Conservation (phyloP, 2,329 filamentous ascomycete species). For the Eutypella sp. region DNA sequence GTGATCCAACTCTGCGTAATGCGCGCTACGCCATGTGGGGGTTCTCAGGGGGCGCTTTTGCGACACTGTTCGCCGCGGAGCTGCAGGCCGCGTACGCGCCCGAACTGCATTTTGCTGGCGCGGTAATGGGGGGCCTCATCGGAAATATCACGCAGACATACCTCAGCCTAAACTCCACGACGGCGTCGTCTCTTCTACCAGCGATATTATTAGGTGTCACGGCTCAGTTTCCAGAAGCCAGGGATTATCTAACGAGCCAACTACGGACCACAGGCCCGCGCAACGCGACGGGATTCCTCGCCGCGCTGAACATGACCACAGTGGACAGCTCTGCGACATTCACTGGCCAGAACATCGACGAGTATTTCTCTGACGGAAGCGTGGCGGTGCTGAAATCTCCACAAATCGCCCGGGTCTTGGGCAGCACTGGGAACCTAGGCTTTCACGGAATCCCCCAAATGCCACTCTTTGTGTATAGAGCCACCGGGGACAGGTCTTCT, state of each 20-base stretch:
- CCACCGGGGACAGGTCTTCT: slow-evolving; percentile 40
- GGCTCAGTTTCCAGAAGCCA: slow-evolving; percentile 24
- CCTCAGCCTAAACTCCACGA: not conserved
- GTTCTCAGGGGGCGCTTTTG: slow-evolving; percentile 51
- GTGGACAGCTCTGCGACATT: slow-evolving; percentile 10
- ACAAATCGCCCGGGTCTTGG: not conserved
- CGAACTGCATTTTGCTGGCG: slow-evolving; percentile 43
- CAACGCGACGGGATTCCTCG: slow-evolving; percentile 18
- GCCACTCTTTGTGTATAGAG: slow-evolving; percentile 47
- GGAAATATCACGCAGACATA: slow-evolving; percentile 7
- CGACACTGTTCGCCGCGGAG: slow-evolving; percentile 47
- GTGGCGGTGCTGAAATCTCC: not conserved
- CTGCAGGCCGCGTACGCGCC: slow-evolving; percentile 47
- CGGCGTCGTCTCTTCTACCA: not conserved
- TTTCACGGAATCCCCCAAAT: slow-evolving; percentile 37
- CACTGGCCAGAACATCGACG: slow-evolving; percentile 19
- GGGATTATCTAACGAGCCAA: slow-evolving; percentile 17
- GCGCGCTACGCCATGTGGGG: slow-evolving; percentile 39
- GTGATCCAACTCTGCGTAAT: not conserved
- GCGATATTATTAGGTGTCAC: not conserved
- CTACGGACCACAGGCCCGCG: slow-evolving; percentile 14
- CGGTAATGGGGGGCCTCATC: slow-evolving; percentile 40
- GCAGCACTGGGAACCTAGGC: slow-evolving; percentile 6
- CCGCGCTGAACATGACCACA: slow-evolving; percentile 13
- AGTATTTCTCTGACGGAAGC: slow-evolving; percentile 25